A percentile compares a stretch with the other conserved stretches of the same genome.
These are phyloP conservation scores for Saxispiralis lemnorum DNA, from an alignment of 495 filamentous ascomycete genomes.

Conservation along the genomic window DNA sequence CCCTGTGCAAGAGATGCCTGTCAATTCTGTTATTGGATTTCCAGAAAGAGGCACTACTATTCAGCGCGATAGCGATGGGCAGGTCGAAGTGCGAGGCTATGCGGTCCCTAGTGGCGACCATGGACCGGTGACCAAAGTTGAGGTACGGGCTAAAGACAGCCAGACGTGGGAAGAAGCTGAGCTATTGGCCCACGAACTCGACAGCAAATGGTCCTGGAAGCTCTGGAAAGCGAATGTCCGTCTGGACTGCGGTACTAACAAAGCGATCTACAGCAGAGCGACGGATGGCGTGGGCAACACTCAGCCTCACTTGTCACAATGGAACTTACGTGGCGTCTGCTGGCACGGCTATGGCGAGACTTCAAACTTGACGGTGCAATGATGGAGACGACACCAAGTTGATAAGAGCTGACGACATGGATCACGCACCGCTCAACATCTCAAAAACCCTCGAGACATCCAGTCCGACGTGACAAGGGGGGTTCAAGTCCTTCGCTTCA, in stretches of 20 bases:
- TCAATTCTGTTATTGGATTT: slow-evolving; percentile 35
- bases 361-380: slow-evolving; percentile 23
- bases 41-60: slow-evolving; percentile 29
- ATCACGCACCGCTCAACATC: too few species aligned
- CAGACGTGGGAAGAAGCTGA: slow-evolving; percentile 33
- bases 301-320: slow-evolving; percentile 30
- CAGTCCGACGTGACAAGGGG: too few species aligned
- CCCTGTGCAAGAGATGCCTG: slow-evolving; percentile 24
- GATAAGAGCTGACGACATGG: too few species aligned
- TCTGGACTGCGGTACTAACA: slow-evolving; percentile 18
- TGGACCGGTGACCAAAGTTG: slow-evolving; percentile 36
- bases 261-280: slow-evolving; percentile 33
- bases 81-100: slow-evolving; percentile 36
- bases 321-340: slow-evolving; percentile 43
- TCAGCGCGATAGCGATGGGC: slow-evolving; percentile 21
- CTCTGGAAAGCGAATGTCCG: slow-evolving; percentile 28
- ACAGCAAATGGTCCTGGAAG: slow-evolving; percentile 34
- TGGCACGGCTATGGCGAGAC: slow-evolving; percentile 45
- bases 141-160: slow-evolving; percentile 34
- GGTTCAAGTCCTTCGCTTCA: too few species aligned
- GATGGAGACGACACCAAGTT: background rate
- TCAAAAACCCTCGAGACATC: too few species aligned
- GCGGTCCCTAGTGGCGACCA: slow-evolving; percentile 36
- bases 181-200: slow-evolving; percentile 8
- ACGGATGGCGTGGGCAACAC: slow-evolving; percentile 34